These are phyloP conservation scores for Cucumis cinereus DNA, from an alignment of 306 rosid species.

Conservation along the genomic window DNA sequence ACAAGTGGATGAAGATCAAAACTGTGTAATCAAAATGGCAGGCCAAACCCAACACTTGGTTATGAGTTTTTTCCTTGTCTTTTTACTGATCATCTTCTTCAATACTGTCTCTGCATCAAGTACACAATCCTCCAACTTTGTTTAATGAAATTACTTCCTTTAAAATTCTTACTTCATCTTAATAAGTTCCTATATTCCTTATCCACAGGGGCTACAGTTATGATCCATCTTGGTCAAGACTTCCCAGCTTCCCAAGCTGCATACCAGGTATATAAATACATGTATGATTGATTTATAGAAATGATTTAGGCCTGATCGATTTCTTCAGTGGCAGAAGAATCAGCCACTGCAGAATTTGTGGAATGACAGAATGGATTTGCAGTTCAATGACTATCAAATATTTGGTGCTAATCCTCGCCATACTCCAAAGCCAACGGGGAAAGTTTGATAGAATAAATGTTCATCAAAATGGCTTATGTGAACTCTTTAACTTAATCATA, in stretches of 20 bases:
- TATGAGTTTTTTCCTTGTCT: slow-evolving; percentile 4
- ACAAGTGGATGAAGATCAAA: not conserved
- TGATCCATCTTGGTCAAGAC: not conserved
- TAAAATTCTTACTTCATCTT: not conserved
- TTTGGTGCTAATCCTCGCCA: slow-evolving; percentile 8
- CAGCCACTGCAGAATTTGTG: not conserved
- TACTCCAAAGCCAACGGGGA: slow-evolving; percentile 6
- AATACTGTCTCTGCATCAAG: not conserved
- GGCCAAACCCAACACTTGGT: not conserved
- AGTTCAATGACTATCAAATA: not conserved
- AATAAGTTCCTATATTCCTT: not conserved
- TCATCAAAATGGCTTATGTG: not conserved
- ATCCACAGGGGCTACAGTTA: not conserved
- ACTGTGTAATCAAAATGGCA: slow-evolving; percentile 7
- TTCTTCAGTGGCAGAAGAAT: not conserved
- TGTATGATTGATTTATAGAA: not conserved
- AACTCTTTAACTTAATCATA: not conserved
- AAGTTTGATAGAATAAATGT: not conserved
- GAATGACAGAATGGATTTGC: slow-evolving; percentile 2
- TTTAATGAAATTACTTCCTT: not conserved
- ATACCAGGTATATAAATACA: not conserved
- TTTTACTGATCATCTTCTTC: not conserved
- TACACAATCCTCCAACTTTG: not conserved
- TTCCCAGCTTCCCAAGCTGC: not conserved
- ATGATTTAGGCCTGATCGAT: not conserved